Conservation (phyloP, 176 grass and related monocot genomes). For the Secale cereale region DNA sequence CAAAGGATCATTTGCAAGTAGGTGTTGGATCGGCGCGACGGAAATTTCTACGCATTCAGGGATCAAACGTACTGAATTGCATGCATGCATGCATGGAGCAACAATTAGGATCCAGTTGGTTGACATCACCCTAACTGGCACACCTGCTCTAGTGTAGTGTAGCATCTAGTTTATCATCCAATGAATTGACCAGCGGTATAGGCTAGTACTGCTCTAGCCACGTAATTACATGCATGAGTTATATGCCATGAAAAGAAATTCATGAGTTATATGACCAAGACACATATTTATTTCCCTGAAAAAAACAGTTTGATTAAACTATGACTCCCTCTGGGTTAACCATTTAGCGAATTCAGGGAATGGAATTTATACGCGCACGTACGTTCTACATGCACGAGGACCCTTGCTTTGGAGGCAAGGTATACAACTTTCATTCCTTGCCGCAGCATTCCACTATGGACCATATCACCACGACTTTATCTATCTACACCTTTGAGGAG, state of each 20-base stretch:
- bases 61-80: not conserved
- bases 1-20: not conserved
- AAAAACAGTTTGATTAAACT: not conserved
- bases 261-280: no score
- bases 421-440: constrained; percentile 1
- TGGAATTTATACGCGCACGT: not conserved
- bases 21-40: not conserved
- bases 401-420: constrained; percentile 10
- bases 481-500: not conserved
- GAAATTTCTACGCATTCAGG: not conserved
- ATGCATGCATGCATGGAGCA: not conserved
- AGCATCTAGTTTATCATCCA: not conserved
- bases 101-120: no score
- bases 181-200: no score
- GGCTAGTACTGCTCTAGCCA: no score
- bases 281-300: no score
- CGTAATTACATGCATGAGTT: no score
- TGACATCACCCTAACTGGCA: not conserved
- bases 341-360: not conserved
- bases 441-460: not conserved
- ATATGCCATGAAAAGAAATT: no score
- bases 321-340: not conserved
- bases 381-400: not conserved
- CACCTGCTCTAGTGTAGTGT: not conserved
- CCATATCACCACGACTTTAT: not conserved